A percentile compares a stretch with the other conserved stretches of the same genome.
phyloP scores from a whole-genome alignment of 192 early-diverging fungal species.

The Allomyces arbusculus region DNA sequence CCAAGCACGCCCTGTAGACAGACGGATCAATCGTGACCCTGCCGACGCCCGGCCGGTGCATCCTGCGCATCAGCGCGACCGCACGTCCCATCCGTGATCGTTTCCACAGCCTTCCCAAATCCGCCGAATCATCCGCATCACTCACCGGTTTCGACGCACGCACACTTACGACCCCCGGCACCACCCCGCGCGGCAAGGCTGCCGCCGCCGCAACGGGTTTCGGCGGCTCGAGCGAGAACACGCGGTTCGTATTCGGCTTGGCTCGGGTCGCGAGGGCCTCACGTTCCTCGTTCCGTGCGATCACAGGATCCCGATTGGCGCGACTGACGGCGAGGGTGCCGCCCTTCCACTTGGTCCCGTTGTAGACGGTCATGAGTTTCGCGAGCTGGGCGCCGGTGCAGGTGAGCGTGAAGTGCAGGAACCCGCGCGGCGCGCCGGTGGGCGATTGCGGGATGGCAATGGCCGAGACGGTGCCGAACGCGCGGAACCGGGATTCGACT shows the following conservation, averaged over 20 bases:
- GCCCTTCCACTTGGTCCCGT: background rate
- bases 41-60: background rate
- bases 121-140: background rate
- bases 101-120: background rate
- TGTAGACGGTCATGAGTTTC: background rate
- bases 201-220: no score
- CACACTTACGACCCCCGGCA: background rate
- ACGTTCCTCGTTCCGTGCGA: background rate
- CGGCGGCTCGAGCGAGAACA: no score
- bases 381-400: background rate
- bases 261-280: no score
- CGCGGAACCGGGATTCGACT: background rate
- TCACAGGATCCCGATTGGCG: no score
- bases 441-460: background rate
- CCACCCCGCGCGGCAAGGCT: background rate
- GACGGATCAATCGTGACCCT: background rate
- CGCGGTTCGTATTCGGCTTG: background rate
- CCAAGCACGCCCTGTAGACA: background rate
- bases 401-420: background rate
- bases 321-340: background rate
- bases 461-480: background rate
- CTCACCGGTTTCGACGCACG: background rate
- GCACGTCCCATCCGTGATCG: background rate
- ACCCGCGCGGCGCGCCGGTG: background rate
- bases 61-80: background rate